phyloP scores from a whole-genome alignment of 164 flowering plant genomes.

The Berberis thunbergii region DNA sequence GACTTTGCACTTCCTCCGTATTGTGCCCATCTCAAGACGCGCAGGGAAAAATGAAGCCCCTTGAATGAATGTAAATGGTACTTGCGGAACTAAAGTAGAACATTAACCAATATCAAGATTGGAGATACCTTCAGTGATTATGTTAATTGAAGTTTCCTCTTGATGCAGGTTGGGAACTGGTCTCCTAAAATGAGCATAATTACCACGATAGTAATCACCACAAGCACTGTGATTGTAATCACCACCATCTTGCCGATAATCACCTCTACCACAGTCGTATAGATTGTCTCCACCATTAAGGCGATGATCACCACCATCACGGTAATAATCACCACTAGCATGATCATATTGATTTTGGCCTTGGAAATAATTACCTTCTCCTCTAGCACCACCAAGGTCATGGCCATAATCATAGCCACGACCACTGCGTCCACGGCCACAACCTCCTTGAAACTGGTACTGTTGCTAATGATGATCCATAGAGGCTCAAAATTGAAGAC shows the following conservation, averaged over 20 bases:
- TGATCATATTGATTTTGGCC: background rate
- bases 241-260: background rate
- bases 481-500: too few species aligned
- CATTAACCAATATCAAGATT: background rate
- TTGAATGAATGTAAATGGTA: background rate
- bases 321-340: too few species aligned
- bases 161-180: constrained; percentile 3
- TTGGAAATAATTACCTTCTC: background rate
- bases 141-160: background rate
- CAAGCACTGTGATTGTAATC: background rate
- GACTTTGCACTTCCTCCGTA: background rate
- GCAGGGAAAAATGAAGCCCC: background rate
- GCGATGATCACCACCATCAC: background rate
- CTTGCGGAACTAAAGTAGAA: too few species aligned
- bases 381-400: background rate
- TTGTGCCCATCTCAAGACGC: background rate
- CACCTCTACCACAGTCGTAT: background rate
- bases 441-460: too few species aligned
- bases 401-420: too few species aligned
- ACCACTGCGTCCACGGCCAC: too few species aligned
- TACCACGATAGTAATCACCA: background rate
- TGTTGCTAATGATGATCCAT: too few species aligned
- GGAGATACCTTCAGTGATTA: background rate
- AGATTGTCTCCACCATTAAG: background rate
- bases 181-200: background rate